Percentiles rank a stretch among this genome's conserved stretches.
These are phyloP conservation scores for Ophiostoma himal-ulmi DNA, from an alignment of 2,329 filamentous ascomycete genomes.

Conservation along the genomic window DNA sequence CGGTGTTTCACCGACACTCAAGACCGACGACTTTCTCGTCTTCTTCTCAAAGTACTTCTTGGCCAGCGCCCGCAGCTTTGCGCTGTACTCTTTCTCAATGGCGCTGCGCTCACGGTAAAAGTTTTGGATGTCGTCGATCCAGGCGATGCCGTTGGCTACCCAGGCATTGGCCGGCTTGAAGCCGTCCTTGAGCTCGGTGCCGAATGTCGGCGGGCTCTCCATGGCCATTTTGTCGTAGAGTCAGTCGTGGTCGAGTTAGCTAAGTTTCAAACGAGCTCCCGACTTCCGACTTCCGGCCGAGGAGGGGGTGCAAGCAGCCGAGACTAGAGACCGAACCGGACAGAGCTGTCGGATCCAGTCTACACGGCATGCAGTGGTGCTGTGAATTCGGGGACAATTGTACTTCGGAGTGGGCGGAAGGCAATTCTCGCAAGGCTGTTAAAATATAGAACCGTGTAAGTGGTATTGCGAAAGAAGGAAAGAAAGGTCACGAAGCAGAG, in stretches of 20 bases:
- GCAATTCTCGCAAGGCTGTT: neutral
- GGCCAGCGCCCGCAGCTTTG: constrained; percentile 77
- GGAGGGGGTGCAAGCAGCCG: neutral
- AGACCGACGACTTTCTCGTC: constrained; percentile 73
- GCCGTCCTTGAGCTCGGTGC: constrained; percentile 93
- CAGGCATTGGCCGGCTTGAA: constrained; percentile 93
- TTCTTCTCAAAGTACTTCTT: constrained; percentile 97
- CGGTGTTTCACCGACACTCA: constrained; percentile 87
- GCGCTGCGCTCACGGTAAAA: constrained; percentile 93
- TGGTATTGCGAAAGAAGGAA: neutral
- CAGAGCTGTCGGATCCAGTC: neutral
- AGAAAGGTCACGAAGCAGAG: neutral
- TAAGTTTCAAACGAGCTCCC: neutral
- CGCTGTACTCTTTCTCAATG: constrained; percentile 95
- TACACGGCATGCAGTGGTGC: constrained; percentile 11
- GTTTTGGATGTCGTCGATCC: constrained; percentile 93
- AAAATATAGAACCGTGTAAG: too few species aligned
- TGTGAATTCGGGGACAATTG: neutral
- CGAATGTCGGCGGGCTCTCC: constrained; percentile 79
- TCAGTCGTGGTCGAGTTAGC: neutral
- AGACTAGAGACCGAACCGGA: neutral
- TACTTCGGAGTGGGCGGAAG: neutral
- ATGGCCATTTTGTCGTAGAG: constrained; percentile 49
- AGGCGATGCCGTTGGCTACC: constrained; percentile 82
- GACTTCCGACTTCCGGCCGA: neutral